These are phyloP conservation scores for Psilocybe cyanescens DNA, from an alignment of 768 basidiomycete genomes.

Conservation along the genomic window DNA sequence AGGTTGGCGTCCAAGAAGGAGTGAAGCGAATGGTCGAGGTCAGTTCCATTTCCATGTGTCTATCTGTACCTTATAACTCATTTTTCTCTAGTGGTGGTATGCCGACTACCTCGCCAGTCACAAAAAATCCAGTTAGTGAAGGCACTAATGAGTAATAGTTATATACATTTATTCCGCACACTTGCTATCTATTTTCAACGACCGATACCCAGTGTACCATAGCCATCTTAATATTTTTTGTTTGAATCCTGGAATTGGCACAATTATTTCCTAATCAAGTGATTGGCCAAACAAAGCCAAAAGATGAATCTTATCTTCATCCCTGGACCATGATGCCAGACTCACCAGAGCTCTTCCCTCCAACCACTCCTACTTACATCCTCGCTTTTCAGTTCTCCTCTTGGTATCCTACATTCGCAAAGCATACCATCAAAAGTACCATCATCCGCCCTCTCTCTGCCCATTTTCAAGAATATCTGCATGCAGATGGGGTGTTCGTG, in stretches of 20 bases:
- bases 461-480: constrained; percentile 72
- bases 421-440: constrained; percentile 70
- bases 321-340: constrained; percentile 11
- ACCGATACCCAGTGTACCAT: constrained; percentile 12
- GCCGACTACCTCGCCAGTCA: constrained; percentile 42
- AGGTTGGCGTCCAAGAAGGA: constrained; percentile 88
- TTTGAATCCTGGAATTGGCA: constrained; percentile 14
- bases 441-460: constrained; percentile 69
- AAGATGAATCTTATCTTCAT: constrained; percentile 5
- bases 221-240: background rate
- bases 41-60: constrained; percentile 26
- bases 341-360: constrained; percentile 49
- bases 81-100: constrained; percentile 47
- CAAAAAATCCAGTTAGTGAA: constrained; percentile 28
- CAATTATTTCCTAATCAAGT: constrained; percentile 14
- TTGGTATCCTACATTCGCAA: constrained; percentile 79
- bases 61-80: background rate
- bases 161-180: background rate
- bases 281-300: background rate
- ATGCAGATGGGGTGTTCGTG: constrained; percentile 83
- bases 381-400: constrained; percentile 81
- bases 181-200: constrained; percentile 2
- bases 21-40: constrained; percentile 79
- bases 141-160: background rate
- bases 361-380: constrained; percentile 52